Base-by-base conservation (phyloP, 768 basidiomycete genomes). In the Dictyophora rubrovolvata region DNA sequence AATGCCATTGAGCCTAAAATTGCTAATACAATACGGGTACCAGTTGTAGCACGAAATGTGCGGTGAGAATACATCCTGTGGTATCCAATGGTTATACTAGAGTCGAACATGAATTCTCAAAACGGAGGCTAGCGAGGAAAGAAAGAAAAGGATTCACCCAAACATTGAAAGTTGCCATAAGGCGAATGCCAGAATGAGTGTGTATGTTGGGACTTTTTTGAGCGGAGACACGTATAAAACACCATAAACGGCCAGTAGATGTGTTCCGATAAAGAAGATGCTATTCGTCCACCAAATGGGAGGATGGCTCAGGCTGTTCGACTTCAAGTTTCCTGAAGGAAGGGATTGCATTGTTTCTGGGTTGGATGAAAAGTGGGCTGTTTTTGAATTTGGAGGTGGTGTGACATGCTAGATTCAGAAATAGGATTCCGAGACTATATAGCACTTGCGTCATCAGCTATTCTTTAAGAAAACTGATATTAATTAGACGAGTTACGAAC, bases 21-120 rank as follows among this genome's bases (percentile, higher is more conserved):
- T 18, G 87, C 85, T 34, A 90, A 71, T 20, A 78, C 69, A 5
- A 83, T 63, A 11, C 87, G 76, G 46, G 87, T 79, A 10, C 73
- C 74, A 17, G 78, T 58, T 1, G 72, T 72, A 5, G 87, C 87
- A 18, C 77, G 76, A 68, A 87, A 89, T 1, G 86, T 76, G 4
- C 80, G 78, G 65, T 89, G 88, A 5, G 87, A 87, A 70, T 85
- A 89, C n/a, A 90, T 70, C 37, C 87, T 77, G 66, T 89, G 87
- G 67, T 89, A 89, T 1, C 87, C 87, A 63, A 86, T 74, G 2
- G 84, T 89, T 52, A 89, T 81, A 1, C 86, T 87, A 59, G 10
- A 48, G 33, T 28, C 28, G 28, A 3, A 7, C 7, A 28, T 28
- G 28, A 7, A 34, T 35, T 20, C 23, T 17, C 33, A 22, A 51